phyloP scores from a whole-genome alignment of 73 alveolate genomes.

The Paramecium sexaurelia region DNA sequence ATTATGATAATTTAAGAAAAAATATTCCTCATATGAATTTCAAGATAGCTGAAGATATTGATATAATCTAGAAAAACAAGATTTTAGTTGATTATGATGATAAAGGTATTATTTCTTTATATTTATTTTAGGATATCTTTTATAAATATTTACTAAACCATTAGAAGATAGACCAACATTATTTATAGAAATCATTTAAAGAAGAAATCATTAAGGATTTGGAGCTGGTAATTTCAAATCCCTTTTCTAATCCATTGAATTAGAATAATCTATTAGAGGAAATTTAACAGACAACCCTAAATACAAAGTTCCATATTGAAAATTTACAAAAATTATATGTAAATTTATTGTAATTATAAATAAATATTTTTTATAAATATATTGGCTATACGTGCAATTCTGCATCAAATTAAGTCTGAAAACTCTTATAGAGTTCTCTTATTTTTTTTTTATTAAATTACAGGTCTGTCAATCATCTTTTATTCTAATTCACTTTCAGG shows the following conservation, averaged over 20 bases:
- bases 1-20: conserved; percentile 87
- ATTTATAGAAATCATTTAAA: conserved; percentile 85
- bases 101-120: conserved; percentile 37
- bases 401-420: not conserved
- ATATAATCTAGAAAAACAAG: conserved; percentile 70
- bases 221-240: conserved; percentile 91
- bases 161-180: conserved; percentile 92
- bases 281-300: conserved; percentile 69
- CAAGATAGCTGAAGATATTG: conserved; percentile 80
- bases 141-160: conserved; percentile 89
- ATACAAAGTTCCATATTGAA: conserved; percentile 53
- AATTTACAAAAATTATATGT: not conserved
- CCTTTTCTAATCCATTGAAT: conserved; percentile 80
- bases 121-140: conserved; percentile 75
- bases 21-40: conserved; percentile 73
- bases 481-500: not conserved
- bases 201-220: conserved; percentile 85
- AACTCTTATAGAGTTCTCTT: not conserved
- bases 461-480: not conserved
- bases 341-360: not conserved
- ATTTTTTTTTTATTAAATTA: not conserved
- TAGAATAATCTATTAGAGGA: conserved; percentile 84
- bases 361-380: not conserved
- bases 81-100: conserved; percentile 87
- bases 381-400: not conserved